Evolutionary conservation across 257 asterid species (phyloP).

Genomic region (Scutellaria minor): DNA sequence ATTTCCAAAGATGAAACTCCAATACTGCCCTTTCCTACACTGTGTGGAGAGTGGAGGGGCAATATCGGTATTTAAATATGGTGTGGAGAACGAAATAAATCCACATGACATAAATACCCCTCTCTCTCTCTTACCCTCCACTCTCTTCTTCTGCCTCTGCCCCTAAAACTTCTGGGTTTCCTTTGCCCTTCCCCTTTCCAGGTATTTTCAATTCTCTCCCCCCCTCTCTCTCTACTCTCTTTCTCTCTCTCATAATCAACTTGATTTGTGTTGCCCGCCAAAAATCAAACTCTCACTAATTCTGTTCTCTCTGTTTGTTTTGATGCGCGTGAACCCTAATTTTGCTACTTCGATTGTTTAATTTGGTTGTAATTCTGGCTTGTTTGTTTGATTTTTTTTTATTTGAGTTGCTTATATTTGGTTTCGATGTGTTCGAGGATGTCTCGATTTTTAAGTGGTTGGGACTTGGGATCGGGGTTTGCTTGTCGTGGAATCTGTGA

Average conservation of each 20-base stretch:
- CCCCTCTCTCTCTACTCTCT: slow-evolving; percentile 25
- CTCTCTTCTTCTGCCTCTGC: slow-evolving; percentile 37
- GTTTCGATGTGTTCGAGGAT: slow-evolving; percentile 27
- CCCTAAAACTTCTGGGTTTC: slow-evolving; percentile 42
- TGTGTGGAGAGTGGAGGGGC: slow-evolving; percentile 32
- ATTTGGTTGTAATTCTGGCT: not conserved
- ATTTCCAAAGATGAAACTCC: slow-evolving; percentile 2
- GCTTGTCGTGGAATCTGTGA: not conserved
- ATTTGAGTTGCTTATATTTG: not conserved
- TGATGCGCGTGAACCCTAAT: slow-evolving; percentile 28
- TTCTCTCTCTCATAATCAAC: not conserved
- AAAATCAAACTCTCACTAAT: slow-evolving; percentile 11
- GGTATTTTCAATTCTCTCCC: slow-evolving; percentile 53
- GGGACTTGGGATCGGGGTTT: slow-evolving; percentile 30
- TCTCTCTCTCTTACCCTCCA: not conserved
- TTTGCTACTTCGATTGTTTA: slow-evolving; percentile 8
- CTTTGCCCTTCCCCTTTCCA: slow-evolving; percentile 54
- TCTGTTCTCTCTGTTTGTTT: slow-evolving; percentile 14
- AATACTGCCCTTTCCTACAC: not conserved
- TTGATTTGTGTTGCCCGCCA: slow-evolving; percentile 38
- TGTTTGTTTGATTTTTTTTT: not conserved
- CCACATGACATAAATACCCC: slow-evolving; percentile 43
- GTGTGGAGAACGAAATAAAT: not conserved
- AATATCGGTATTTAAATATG: slow-evolving; percentile 14
- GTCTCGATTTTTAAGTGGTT: slow-evolving; percentile 20